Percentiles rank a stretch among this genome's conserved stretches.
Conservation (phyloP, 2,329 filamentous ascomycete species). For the Aspergillus unguis region DNA sequence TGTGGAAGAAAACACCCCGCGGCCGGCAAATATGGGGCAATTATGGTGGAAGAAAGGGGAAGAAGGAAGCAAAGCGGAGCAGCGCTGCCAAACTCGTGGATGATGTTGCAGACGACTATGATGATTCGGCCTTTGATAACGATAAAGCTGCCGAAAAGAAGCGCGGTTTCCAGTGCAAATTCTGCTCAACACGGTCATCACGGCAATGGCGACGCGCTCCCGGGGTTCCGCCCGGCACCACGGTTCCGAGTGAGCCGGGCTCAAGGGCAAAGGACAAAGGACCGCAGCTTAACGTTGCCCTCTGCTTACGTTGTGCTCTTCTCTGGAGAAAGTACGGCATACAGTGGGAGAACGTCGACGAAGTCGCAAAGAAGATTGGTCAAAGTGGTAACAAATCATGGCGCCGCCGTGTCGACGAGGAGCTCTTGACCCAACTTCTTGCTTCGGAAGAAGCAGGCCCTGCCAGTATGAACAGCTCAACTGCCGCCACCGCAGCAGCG, state of each 20-base stretch:
- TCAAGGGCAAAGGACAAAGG: conserved; percentile 76
- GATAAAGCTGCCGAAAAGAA: conserved; percentile 78
- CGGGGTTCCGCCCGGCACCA: conserved; percentile 66
- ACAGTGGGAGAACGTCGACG: conserved; percentile 91
- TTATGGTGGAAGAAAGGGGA: conserved; percentile 81
- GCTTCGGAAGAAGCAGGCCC: conserved; percentile 43
- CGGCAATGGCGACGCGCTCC: conserved; percentile 91
- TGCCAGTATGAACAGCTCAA: conserved; percentile 42
- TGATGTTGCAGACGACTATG: conserved; percentile 85
- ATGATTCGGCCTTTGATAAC: conserved; percentile 93
- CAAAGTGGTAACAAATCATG: conserved; percentile 75
- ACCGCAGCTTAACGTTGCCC: conserved; percentile 69
- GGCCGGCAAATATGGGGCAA: conserved; percentile 88
- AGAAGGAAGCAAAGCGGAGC: conserved; percentile 70
- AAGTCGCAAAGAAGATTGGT: conserved; percentile 81
- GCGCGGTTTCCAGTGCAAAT: conserved; percentile 87
- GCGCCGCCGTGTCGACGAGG: conserved; percentile 89
- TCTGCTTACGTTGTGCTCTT: conserved; percentile 86
- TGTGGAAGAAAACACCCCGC: conserved; percentile 91
- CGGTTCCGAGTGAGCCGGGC: conserved; percentile 62
- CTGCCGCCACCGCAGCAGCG: conserved; percentile 43
- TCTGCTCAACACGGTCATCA: conserved; percentile 75
- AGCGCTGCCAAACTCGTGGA: conserved; percentile 76
- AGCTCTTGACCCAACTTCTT: conserved; percentile 56
- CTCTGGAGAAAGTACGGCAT: conserved; percentile 95